A percentile compares a stretch with the other conserved stretches of the same genome.
These are phyloP conservation scores for Rhizopogon roseolus DNA, from an alignment of 768 basidiomycete species.

Conservation along the genomic window DNA sequence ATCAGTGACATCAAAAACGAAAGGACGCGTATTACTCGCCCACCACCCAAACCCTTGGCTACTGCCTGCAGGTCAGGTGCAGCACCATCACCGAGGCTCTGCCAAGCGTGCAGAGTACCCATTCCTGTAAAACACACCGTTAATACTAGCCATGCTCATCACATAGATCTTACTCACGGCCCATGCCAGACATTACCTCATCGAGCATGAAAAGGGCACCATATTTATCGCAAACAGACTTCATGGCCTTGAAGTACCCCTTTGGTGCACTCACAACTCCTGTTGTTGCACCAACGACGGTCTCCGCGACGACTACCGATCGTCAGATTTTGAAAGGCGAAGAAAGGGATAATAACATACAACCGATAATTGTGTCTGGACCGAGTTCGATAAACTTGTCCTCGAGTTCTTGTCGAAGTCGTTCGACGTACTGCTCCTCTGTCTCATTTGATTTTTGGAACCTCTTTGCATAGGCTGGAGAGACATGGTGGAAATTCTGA, in stretches of 20 bases:
- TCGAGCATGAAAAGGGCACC: constrained; percentile 77
- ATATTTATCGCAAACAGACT: constrained; percentile 73
- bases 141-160: not conserved
- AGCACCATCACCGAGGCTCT: constrained; percentile 73
- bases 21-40: constrained; percentile 39
- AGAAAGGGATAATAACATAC: constrained; percentile 36
- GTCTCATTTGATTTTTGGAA: constrained; percentile 66
- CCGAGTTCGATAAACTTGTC: constrained; percentile 82
- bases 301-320: constrained; percentile 69
- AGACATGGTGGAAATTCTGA: constrained; percentile 76
- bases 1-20: not conserved
- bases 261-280: constrained; percentile 74
- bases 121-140: constrained; percentile 46
- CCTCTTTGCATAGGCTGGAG: constrained; percentile 83
- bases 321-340: not conserved
- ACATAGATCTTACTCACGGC: constrained; percentile 48
- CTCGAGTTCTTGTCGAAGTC: constrained; percentile 77
- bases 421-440: constrained; percentile 74
- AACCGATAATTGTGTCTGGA: constrained; percentile 77
- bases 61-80: constrained; percentile 84
- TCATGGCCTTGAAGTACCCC: constrained; percentile 85
- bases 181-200: constrained; percentile 93
- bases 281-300: constrained; percentile 82
- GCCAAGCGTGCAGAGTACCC: constrained; percentile 85
- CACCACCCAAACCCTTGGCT: constrained; percentile 88